Base-by-base conservation (phyloP, 108 stramenopile species). In the Skeletonema potamos region DNA sequence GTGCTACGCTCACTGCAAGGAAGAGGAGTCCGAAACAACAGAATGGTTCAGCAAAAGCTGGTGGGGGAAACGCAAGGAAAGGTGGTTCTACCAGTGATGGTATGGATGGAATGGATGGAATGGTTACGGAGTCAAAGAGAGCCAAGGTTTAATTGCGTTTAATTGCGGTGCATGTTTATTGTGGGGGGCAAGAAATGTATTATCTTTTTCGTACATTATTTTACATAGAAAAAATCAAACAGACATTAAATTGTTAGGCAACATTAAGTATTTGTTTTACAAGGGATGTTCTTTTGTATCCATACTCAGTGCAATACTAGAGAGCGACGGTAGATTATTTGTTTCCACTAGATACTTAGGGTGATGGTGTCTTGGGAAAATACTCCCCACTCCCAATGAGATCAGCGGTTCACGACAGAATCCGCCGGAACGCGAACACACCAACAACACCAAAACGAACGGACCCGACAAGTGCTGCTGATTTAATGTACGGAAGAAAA, bases 1-100 rank as follows among this genome's bases (percentile, higher is more conserved):
- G 93, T 73, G 91, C 91, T 27, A 95, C 93, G 0, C 77, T 95
- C 24, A 95, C 93, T 13, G 88, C 93, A 1, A 48, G 93, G 48
- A 67, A 54, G 54, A 54, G 72, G 58, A 82, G 79, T 81, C 79
- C 79, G 18, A 81, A 76, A 54, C 64, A 66, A 43, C 46, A 48
- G 46, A 18, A 22, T 7, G 6, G 7, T 6, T 0, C 46, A 0
- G 48, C 15, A 22, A 22, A 20, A 9, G 48, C 22, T 51, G n/a
- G n/a, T n/a, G n/a, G n/a, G n/a, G n/a, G n/a, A n/a, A 51, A 22
- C n/a, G 22, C 18, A 22, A 51, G 22, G 6, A 51, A 51, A 22
- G 4, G 18, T 20, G 4, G 18, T 20, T 46, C 44, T 0, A 20
- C 3, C 13, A 6, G 22, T 9, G 18, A 22, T 18, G 20, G 20